Base-by-base conservation (phyloP, 169 alveolate genomes). In the Plasmodium inui region DNA sequence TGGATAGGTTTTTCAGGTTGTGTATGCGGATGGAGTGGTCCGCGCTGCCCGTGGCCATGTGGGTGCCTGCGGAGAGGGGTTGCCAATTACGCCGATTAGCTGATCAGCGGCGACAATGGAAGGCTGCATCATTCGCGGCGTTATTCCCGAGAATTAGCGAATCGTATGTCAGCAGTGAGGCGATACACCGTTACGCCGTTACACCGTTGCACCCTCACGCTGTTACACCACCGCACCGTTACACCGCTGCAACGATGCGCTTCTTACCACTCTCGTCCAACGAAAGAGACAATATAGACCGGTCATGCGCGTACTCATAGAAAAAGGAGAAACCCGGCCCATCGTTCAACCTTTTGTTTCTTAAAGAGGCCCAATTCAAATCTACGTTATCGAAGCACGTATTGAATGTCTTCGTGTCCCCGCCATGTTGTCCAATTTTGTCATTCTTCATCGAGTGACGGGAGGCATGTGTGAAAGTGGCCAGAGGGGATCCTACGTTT, bases 41-140 rank as follows among this genome's bases (percentile, higher is more conserved):
- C 41, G 95, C 84, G 61, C 95, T 91, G 22, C 83, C 95, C 17
- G 92, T 91, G 44, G 83, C 95, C 95, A 91, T 80, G 41, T 91
- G 74, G 32, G 92, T 91, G 39, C 95, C 95, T 91, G 71, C 55
- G 76, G 73, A 46, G 72, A 44, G 34, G 41, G 80, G 80, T 17
- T 5, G 32, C 9, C 44, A 53, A 22, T 32, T 26, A 22, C 7
- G 39, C 7, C 44, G 50, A 39, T 17, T 17, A 6, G 32, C 28
- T 57, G 22, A 88, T 19, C 26, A 88, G 57, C 14, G 19, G 30
- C 37, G 41, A 88, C 26, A 57, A 88, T 34, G 0, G 50, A 72
- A 46, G 19, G 39, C 9, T 67, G 37, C 41, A 10, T 67, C 19
- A 22, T 26, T 67, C 37, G 76, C 37, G 76, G 37, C 3, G 7